These are phyloP conservation scores for Coemansia sp. DNA, from an alignment of 192 early-diverging fungal genomes.

Conservation along the genomic window DNA sequence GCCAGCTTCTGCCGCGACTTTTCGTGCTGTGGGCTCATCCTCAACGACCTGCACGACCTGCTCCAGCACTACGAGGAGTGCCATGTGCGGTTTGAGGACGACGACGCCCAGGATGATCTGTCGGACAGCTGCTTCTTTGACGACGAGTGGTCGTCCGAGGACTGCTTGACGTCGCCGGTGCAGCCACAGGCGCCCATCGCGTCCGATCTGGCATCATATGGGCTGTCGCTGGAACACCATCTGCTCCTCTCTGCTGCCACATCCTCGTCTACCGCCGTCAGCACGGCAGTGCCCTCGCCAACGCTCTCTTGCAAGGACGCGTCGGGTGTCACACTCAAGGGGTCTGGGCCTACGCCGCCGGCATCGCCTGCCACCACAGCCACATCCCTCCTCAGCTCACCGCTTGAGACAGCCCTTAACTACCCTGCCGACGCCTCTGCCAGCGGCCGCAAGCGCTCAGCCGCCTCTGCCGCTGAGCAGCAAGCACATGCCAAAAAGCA, in stretches of 20 bases:
- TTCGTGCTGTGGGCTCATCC: constrained; percentile 85
- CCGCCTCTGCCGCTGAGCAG: constrained; percentile 9
- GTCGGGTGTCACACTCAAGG: constrained; percentile 6
- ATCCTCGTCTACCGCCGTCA: constrained; percentile 25
- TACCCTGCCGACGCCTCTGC: constrained; percentile 23
- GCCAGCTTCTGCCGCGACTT: constrained; percentile 94
- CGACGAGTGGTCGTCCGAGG: constrained; percentile 46
- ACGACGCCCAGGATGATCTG: constrained; percentile 59
- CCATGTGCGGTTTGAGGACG: constrained; percentile 86
- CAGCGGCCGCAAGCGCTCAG: constrained; percentile 46
- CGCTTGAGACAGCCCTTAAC: constrained; percentile 32
- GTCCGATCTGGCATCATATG: constrained; percentile 36
- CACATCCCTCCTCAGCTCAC: constrained; percentile 45
- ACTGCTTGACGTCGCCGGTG: constrained; percentile 16
- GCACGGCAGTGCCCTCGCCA: constrained; percentile 28
- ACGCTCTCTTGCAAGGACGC: constrained; percentile 18
- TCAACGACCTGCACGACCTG: constrained; percentile 90
- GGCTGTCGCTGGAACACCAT: constrained; percentile 50
- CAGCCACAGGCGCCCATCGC: not conserved
- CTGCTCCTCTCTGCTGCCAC: constrained; percentile 37
- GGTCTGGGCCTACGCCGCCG: constrained; percentile 22
- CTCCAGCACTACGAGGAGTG: constrained; percentile 95
- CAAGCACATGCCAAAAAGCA: constrained; percentile 14
- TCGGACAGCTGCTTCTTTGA: constrained; percentile 48
- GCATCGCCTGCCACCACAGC: constrained; percentile 42